Evolutionary conservation across 2,329 filamentous ascomycete genomes (phyloP), one percentile per base, ranked within the genome.

Genomic region (Pseudocercospora crystallina): DNA sequence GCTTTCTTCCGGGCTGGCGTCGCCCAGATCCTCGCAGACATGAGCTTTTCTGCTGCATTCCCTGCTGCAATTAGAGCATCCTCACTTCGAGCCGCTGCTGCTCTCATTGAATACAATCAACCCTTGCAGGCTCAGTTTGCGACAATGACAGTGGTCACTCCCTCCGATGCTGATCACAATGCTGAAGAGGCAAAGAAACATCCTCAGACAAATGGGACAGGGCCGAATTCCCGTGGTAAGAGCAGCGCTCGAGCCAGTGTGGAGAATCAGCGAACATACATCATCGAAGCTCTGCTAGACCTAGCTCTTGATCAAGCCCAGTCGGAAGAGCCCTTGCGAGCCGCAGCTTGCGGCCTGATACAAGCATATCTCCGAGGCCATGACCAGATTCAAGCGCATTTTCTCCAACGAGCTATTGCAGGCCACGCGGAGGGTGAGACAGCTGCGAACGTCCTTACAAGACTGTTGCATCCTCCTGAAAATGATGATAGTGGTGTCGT

Each of bases 331-430:
- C 86, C 95, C 69, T 77, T 92, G 33, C 85, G 94, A 17, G 81
- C 90, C 64, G 88, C 92, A 14, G 90, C 89, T 15, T 94, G 88
- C 67, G 86, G 92, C 62, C 95, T 92, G 64, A 82, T 99, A 54
- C 91, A 96, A 69, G 90, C 94, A 2, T 99, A 99, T 69, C 90
- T 96, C 62, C 84, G 82, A 62, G 84, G 86, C 39, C 91, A 97
- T 68, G 73, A 84, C 33, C 84, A 87, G 49, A 92, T 96, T 53
- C 85, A 87, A 39, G 77, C 85, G 45, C 91, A 97, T 71, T 96
- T 97, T 63, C 76, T 97, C 14, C 80, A 85, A 46, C 81, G 92
- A 62, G 94, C 94, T 2, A 95, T 99, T 57, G 88, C 92, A 53
- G 91, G 92, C 0, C 89, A 96, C 68, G 88, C 86, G 1, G 80